phyloP scores from a whole-genome alignment of 1,284 basidiomycete species.

The Peniophora sp. region DNA sequence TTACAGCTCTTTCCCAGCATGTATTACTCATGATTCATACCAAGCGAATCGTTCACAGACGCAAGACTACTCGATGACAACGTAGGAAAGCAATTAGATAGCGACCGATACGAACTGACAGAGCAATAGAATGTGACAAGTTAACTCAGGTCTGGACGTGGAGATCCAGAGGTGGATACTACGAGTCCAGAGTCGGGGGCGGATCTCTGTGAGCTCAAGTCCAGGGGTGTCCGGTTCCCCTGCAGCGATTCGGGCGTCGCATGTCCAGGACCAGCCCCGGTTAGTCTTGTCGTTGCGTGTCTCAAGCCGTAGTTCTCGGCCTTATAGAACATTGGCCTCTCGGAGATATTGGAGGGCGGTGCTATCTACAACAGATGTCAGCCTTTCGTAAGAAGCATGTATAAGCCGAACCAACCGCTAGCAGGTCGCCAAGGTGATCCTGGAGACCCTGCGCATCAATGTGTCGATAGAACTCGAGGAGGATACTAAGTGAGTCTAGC shows the following conservation, averaged over 20 bases:
- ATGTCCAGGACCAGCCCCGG: constrained; percentile 6
- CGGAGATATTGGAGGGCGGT: background rate
- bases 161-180: background rate
- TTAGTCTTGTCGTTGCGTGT: background rate
- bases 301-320: background rate
- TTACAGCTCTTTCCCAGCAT: constrained; percentile 2
- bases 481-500: constrained; percentile 53
- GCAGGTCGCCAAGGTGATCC: constrained; percentile 44
- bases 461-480: constrained; percentile 65
- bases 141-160: background rate
- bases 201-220: background rate
- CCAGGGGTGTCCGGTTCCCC: background rate
- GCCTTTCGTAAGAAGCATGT: background rate
- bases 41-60: too few relatives aligned
- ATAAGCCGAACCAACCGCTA: constrained; percentile 32
- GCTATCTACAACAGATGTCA: background rate
- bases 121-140: background rate
- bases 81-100: background rate
- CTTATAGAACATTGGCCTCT: background rate
- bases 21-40: constrained; percentile 2
- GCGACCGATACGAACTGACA: background rate
- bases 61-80: too few relatives aligned
- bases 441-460: constrained; percentile 43
- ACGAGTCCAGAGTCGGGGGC: background rate
- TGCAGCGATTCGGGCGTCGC: background rate